These are phyloP conservation scores for Boletus subcaerulescens DNA, from an alignment of 768 basidiomycete species.

Conservation along the genomic window DNA sequence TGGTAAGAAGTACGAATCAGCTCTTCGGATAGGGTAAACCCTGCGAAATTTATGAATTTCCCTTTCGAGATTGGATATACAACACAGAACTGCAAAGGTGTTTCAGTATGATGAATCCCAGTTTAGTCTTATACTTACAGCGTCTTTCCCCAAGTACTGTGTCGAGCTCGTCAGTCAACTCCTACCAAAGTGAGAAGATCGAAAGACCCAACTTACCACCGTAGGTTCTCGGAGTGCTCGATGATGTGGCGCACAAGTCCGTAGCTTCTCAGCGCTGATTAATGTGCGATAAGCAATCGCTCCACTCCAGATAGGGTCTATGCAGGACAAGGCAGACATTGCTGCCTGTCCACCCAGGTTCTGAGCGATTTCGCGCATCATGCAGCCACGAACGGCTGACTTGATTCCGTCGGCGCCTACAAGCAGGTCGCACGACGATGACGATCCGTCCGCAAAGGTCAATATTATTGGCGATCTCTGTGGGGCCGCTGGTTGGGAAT, in stretches of 20 bases:
- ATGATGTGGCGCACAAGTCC: slow-evolving; percentile 43
- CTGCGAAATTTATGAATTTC: slow-evolving; percentile 59
- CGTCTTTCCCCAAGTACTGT: slow-evolving; percentile 57
- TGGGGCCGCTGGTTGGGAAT: slow-evolving; percentile 43
- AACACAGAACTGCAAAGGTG: slow-evolving; percentile 47
- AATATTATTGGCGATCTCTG: slow-evolving; percentile 37
- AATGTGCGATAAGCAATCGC: slow-evolving; percentile 55
- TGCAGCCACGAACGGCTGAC: slow-evolving; percentile 42
- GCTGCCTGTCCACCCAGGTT: slow-evolving; percentile 40
- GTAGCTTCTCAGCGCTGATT: slow-evolving; percentile 50
- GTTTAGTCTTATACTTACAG: slow-evolving; percentile 30
- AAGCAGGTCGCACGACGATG: slow-evolving; percentile 59
- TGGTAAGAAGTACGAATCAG: slow-evolving; percentile 47
- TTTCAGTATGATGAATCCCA: background rate
- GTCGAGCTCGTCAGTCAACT: background rate
- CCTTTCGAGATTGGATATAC: slow-evolving; percentile 61
- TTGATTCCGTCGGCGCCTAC: slow-evolving; percentile 70
- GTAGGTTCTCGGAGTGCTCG: slow-evolving; percentile 45
- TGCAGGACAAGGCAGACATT: slow-evolving; percentile 39
- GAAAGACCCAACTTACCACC: slow-evolving; percentile 36
- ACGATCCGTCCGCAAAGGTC: slow-evolving; percentile 60
- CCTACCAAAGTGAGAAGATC: background rate
- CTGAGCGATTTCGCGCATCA: slow-evolving; percentile 34
- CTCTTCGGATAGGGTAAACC: slow-evolving; percentile 49
- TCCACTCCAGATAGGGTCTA: slow-evolving; percentile 60